Evolutionary conservation across 352 stramenopile species (phyloP), one percentile per base, ranked within the genome.

Genomic region (Phytophthora ohioensis): DNA sequence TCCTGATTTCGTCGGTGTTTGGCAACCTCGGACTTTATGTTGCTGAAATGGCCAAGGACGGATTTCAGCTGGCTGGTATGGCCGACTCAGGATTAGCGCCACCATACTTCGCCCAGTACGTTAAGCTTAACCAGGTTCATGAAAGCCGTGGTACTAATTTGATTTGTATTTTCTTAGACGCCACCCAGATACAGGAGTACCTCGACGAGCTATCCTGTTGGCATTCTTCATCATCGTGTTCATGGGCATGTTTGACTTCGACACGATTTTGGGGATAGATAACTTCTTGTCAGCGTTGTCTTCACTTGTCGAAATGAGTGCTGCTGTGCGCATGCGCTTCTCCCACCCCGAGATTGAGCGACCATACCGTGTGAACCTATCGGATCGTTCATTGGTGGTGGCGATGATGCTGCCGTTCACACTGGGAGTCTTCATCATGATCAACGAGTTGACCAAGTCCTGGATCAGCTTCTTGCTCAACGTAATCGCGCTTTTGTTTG

Each of bases 361-460:
- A 42, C 86, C 87, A 43, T 95, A 91, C 69, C 79, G 81, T 51
- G 84, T 93, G 31, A 88, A 88, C 47, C 61, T 93, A n/a, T 91
- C 83, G 54, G 82, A 93, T 52, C 70, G 69, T 13, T 70, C 77
- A 15, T 64, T 95, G 51, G 55, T 79, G n/a, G 30, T 89, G 55
- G 57, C 80, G 8, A 73, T 93, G 56, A 79, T 85, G 54, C 77
- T 94, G n/a, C 58, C 75, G 11, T 78, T 95, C 31, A 71, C 64
- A 2, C 53, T 80, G 35, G 87, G 85, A 27, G 58, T 85, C 10
- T 92, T 94, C 53, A 86, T 95, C 54, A 87, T 95, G 75, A 34
- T 88, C 3, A 95, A 91, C 75, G 88, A 93, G 69, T 67, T 94
- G 70, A 82, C 87, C 64, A 95, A 95, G 74, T 93, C 90, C 34